Evolutionary conservation across 805 yeast species (phyloP).

Genomic region (Metschnikowia hibisci): DNA sequence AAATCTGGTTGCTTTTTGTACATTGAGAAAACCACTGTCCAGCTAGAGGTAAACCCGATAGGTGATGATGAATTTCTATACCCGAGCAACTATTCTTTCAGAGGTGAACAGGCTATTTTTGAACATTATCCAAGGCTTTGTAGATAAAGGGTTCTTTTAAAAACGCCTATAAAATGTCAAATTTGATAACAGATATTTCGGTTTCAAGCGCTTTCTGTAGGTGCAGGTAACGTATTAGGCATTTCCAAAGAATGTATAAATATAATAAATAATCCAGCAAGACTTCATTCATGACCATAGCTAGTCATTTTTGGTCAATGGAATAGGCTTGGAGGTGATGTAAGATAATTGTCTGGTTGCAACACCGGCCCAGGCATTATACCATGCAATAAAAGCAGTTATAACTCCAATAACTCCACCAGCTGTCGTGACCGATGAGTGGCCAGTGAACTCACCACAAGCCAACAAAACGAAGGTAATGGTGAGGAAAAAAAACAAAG

Average conservation of each 20-base stretch:
- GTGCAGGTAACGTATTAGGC: neutral
- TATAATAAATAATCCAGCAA: neutral
- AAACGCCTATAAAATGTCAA: no score
- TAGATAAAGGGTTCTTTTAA: no score
- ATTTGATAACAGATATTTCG: neutral
- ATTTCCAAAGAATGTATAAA: neutral
- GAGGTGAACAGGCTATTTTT: no score
- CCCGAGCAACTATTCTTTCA: no score
- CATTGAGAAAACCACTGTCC: no score
- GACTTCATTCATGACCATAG: neutral
- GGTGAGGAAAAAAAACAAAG: slow-evolving; percentile 49
- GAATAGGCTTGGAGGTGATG: slow-evolving; percentile 7
- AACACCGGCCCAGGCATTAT: slow-evolving; percentile 18
- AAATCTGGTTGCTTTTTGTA: no score
- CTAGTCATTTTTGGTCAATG: neutral
- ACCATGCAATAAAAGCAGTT: slow-evolving; percentile 17
- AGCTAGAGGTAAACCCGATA: no score
- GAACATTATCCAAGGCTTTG: no score
- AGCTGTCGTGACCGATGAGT: slow-evolving; percentile 10
- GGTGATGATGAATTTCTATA: no score
- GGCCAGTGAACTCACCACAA: slow-evolving; percentile 46
- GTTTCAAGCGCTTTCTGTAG: neutral
- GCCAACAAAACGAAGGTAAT: slow-evolving; percentile 50
- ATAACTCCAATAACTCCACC: slow-evolving; percentile 17
- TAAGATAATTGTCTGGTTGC: slow-evolving; percentile 17